A percentile compares a stretch with the other conserved stretches of the same genome.
Evolutionary conservation across 2,329 filamentous ascomycete species (phyloP).

Genomic region (Gremmenia infestans): DNA sequence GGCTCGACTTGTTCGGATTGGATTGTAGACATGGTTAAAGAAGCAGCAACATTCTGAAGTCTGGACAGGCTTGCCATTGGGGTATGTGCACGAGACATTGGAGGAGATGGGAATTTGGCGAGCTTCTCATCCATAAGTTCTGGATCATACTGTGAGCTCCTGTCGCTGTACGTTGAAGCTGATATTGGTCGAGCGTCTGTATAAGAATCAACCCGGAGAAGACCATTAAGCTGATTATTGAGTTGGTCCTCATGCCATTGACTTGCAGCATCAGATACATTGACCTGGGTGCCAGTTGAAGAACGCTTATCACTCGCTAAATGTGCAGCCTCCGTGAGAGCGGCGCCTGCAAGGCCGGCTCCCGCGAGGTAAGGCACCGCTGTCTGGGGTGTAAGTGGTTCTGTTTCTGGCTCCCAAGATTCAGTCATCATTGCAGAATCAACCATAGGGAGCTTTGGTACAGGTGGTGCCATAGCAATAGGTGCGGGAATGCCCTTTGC

Average conservation of each 20-base stretch:
- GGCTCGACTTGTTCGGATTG: slow-evolving; percentile 34
- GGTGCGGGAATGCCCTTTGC: slow-evolving; percentile 36
- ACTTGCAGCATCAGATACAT: slow-evolving; percentile 27
- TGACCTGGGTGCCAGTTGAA: slow-evolving; percentile 17
- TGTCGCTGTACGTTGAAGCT: slow-evolving; percentile 45
- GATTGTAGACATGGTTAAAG: slow-evolving; percentile 32
- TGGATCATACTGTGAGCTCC: slow-evolving; percentile 45
- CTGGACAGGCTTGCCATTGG: slow-evolving; percentile 20
- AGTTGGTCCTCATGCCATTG: slow-evolving; percentile 28
- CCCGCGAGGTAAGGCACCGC: slow-evolving; percentile 18
- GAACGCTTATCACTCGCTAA: slow-evolving; percentile 12
- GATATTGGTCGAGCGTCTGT: slow-evolving; percentile 41
- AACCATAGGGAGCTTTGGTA: slow-evolving; percentile 50
- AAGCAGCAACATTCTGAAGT: slow-evolving; percentile 11
- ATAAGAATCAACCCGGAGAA: slow-evolving; percentile 12
- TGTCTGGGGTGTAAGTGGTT: slow-evolving; percentile 17
- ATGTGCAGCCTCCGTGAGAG: slow-evolving; percentile 11
- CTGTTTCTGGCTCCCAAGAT: slow-evolving; percentile 41
- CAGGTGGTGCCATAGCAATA: slow-evolving; percentile 43
- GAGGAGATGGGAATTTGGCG: slow-evolving; percentile 50
- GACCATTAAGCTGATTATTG: slow-evolving; percentile 11
- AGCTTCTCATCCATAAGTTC: slow-evolving; percentile 47
- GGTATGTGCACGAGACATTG: slow-evolving; percentile 34
- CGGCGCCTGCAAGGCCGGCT: slow-evolving; percentile 16
- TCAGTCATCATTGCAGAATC: slow-evolving; percentile 59